Percentiles rank a stretch among this genome's conserved stretches.
phyloP scores from a whole-genome alignment of 2,329 filamentous ascomycete species.

The Massarina eburnea region DNA sequence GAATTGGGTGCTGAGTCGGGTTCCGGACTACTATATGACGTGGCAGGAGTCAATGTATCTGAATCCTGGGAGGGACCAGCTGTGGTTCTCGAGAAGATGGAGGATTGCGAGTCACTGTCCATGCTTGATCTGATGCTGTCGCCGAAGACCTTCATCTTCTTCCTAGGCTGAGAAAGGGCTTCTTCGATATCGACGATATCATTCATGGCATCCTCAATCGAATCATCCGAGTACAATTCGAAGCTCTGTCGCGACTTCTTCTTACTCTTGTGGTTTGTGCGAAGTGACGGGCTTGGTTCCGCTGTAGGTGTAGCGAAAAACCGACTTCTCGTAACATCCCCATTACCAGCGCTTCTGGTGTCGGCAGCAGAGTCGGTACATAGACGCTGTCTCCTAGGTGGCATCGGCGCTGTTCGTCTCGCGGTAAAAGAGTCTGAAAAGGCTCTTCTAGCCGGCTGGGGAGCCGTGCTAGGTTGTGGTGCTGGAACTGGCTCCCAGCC shows the following conservation, averaged over 20 bases:
- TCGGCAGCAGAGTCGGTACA: conserved; percentile 45
- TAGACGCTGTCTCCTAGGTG: conserved; percentile 48
- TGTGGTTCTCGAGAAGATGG: conserved; percentile 23
- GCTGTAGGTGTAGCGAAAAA: conserved; percentile 45
- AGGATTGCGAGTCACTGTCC: conserved; percentile 32
- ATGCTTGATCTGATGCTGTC: conserved; percentile 21
- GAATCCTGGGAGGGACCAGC: conserved; percentile 28
- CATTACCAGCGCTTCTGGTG: conserved; percentile 27
- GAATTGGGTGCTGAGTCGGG: conserved; percentile 27
- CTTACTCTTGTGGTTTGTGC: conserved; percentile 33
- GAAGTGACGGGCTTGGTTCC: conserved; percentile 46
- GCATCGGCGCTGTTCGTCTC: conserved; percentile 47
- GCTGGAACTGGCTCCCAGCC: conserved; percentile 59
- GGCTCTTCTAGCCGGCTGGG: conserved; percentile 45
- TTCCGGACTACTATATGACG: conserved; percentile 32
- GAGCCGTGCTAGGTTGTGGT: conserved; percentile 44
- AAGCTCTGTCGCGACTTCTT: conserved; percentile 43
- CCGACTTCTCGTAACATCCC: conserved; percentile 44
- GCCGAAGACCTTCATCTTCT: conserved; percentile 37
- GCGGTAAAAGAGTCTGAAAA: conserved; percentile 40
- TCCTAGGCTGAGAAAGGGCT: conserved; percentile 29
- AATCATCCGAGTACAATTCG: conserved; percentile 53
- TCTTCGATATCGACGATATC: conserved; percentile 38
- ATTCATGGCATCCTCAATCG: conserved; percentile 47
- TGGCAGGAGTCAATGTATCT: conserved; percentile 34